These are phyloP conservation scores for Ophiostoma ulmi DNA, from an alignment of 2,329 filamentous ascomycete genomes.

Conservation along the genomic window DNA sequence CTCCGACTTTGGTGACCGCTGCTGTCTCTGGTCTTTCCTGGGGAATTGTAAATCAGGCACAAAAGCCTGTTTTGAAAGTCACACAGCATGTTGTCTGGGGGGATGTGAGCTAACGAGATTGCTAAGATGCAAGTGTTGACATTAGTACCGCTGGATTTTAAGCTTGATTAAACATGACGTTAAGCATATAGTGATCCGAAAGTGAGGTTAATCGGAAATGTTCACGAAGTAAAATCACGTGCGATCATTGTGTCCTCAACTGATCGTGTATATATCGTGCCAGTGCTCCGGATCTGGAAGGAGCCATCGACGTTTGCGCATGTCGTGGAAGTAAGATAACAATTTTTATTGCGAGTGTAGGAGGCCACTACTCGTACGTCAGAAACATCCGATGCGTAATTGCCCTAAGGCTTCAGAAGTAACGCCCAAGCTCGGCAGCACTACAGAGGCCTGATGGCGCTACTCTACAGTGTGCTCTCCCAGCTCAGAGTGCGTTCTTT, in stretches of 20 bases:
- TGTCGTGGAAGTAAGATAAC: background rate
- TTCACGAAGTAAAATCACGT: background rate
- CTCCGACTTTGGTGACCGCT: background rate
- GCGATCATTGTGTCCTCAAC: background rate
- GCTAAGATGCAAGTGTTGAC: background rate
- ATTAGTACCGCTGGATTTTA: background rate
- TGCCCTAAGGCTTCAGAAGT: background rate
- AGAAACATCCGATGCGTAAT: background rate
- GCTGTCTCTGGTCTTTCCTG: slow-evolving; percentile 10
- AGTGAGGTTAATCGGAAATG: background rate
- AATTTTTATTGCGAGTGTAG: background rate
- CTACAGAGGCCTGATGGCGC: background rate
- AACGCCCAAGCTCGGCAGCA: background rate
- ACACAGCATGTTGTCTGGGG: slow-evolving; percentile 15
- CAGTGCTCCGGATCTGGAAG: background rate
- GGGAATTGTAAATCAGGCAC: background rate
- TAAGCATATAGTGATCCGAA: background rate
- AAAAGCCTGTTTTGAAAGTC: slow-evolving; percentile 19
- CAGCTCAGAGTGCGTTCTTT: background rate
- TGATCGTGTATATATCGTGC: background rate
- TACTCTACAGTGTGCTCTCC: background rate
- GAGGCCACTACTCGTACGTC: background rate
- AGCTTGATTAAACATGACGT: background rate
- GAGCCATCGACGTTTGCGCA: background rate
- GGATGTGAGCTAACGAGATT: background rate